These are phyloP conservation scores for Esteya vermicola DNA, from an alignment of 2,329 filamentous ascomycete species.

Conservation along the genomic window DNA sequence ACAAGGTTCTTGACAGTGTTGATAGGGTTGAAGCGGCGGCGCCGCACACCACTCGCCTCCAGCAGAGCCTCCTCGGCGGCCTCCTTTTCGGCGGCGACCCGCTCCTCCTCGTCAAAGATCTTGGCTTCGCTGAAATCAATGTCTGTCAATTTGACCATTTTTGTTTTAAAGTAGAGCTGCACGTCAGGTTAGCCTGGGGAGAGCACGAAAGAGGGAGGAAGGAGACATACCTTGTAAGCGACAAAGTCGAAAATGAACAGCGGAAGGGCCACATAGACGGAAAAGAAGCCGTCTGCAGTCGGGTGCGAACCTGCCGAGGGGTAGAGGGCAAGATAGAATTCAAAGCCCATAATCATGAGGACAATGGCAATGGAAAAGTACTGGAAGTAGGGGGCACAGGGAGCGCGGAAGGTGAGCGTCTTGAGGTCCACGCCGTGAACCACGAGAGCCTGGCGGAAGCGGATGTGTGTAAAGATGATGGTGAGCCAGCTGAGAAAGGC, in stretches of 20 bases:
- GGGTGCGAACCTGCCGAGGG: slow-evolving; percentile 42
- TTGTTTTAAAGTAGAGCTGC: slow-evolving; percentile 23
- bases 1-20: background rate
- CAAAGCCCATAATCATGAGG: slow-evolving; percentile 44
- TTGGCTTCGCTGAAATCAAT: slow-evolving; percentile 25
- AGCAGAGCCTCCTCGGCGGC: background rate
- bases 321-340: slow-evolving; percentile 25
- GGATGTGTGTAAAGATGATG: slow-evolving; percentile 48
- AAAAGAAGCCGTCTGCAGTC: slow-evolving; percentile 49
- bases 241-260: slow-evolving; percentile 40
- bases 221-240: slow-evolving; percentile 43
- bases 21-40: background rate
- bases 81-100: background rate
- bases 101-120: slow-evolving; percentile 4
- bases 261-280: slow-evolving; percentile 29
- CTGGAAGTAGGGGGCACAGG: slow-evolving; percentile 20
- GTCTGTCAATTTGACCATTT: slow-evolving; percentile 32
- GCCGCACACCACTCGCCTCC: background rate
- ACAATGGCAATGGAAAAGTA: slow-evolving; percentile 14
- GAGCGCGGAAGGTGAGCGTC: slow-evolving; percentile 34
- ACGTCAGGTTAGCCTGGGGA: background rate
- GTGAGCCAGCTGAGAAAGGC: slow-evolving; percentile 58
- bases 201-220: background rate
- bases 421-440: slow-evolving; percentile 42
- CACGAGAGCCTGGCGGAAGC: slow-evolving; percentile 44